A percentile compares a stretch with the other conserved stretches of the same genome.
These are phyloP conservation scores for Amauroascus verrucosus DNA, from an alignment of 2,329 filamentous ascomycete species.

Conservation along the genomic window DNA sequence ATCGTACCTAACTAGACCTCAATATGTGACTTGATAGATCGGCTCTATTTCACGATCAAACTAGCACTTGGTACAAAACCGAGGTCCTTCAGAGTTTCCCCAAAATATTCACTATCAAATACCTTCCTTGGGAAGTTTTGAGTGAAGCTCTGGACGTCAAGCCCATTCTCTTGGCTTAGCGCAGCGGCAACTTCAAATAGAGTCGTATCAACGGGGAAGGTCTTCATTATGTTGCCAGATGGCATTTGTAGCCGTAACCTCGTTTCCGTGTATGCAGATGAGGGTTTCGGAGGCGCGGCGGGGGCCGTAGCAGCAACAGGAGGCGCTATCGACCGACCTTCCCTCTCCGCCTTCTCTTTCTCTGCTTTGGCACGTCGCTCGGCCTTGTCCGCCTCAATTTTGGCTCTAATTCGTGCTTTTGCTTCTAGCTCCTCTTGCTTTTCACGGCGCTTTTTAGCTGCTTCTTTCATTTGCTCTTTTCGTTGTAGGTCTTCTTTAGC, in stretches of 20 bases:
- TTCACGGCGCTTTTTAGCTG: constrained; percentile 73
- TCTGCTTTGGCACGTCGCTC: constrained; percentile 79
- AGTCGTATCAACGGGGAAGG: constrained; percentile 77
- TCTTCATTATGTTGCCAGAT: constrained; percentile 71
- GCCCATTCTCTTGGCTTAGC: constrained; percentile 59
- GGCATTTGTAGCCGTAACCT: constrained; percentile 70
- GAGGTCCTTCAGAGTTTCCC: constrained; percentile 84
- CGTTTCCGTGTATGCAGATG: constrained; percentile 66
- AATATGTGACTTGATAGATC: background rate
- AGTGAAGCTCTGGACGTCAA: constrained; percentile 63
- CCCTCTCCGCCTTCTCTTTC: constrained; percentile 71
- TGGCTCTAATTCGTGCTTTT: constrained; percentile 79
- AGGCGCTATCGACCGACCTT: constrained; percentile 52
- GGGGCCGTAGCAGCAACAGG: constrained; percentile 38
- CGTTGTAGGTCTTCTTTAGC: constrained; percentile 77
- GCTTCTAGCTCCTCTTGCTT: constrained; percentile 77
- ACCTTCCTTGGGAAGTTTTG: constrained; percentile 81
- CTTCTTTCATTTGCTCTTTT: constrained; percentile 88
- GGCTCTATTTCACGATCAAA: constrained; percentile 53
- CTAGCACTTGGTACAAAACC: constrained; percentile 86
- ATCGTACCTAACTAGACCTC: background rate
- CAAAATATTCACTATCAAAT: constrained; percentile 66
- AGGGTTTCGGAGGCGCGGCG: constrained; percentile 49
- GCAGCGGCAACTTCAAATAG: constrained; percentile 82
- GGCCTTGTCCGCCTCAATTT: constrained; percentile 90